Conservation (phyloP, 2,329 filamentous ascomycete species). For the Mariannaea sp. region DNA sequence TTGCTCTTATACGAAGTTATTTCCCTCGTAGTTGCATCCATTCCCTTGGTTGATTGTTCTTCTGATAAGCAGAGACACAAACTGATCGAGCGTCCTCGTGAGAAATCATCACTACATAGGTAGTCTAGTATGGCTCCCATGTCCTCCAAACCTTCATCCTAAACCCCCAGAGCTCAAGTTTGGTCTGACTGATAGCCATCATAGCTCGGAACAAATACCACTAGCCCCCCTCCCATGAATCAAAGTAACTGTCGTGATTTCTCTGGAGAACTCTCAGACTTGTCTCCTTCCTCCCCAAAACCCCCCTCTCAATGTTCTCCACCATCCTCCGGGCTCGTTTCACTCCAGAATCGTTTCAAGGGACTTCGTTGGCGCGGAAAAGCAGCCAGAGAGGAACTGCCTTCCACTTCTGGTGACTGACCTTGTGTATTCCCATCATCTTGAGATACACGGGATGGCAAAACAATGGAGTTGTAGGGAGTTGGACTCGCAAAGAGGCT, state of each 20-base stretch:
- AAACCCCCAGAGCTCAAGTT: neutral
- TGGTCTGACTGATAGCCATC: too few species aligned
- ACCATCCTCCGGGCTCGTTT: neutral
- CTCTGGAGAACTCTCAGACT: neutral
- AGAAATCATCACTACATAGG: neutral
- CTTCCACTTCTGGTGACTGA: neutral
- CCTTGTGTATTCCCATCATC: neutral
- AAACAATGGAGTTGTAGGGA: slow-evolving; percentile 8
- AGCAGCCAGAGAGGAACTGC: neutral
- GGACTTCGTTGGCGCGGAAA: neutral
- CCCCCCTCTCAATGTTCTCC: neutral
- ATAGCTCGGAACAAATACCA: too few species aligned
- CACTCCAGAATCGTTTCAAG: slow-evolving; percentile 7
- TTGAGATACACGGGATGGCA: neutral
- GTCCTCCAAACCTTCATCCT: neutral
- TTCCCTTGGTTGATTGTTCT: too few species aligned
- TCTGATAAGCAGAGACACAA: too few species aligned
- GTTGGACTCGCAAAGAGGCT: slow-evolving; percentile 26
- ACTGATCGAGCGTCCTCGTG: neutral
- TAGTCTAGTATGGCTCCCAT: neutral
- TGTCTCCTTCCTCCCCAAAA: neutral
- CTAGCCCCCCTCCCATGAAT: neutral
- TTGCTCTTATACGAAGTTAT: too few species aligned
- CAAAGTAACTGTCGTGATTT: neutral
- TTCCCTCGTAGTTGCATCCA: too few species aligned